phyloP scores from a whole-genome alignment of 192 early-diverging fungal species.

The Entomortierella beljakovae region DNA sequence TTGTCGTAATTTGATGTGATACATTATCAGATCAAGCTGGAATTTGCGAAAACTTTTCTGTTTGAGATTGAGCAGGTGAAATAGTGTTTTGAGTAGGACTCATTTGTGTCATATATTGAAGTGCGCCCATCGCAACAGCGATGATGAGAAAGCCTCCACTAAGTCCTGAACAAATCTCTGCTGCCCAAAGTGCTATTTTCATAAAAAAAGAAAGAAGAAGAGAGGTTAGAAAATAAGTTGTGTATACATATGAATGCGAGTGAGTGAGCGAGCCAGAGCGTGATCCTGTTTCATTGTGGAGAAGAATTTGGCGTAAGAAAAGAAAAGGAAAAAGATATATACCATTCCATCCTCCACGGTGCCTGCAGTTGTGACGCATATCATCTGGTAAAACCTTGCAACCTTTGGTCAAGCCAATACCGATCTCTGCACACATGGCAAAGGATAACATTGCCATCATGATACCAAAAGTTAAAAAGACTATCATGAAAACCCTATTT shows the following conservation, averaged over 20 bases:
- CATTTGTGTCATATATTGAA: slow-evolving; percentile 9
- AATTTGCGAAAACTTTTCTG: neutral
- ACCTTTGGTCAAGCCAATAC: slow-evolving; percentile 36
- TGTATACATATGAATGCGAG: neutral
- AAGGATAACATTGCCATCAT: slow-evolving; percentile 22
- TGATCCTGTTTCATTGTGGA: no score
- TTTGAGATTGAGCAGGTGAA: neutral
- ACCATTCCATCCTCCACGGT: slow-evolving; percentile 13
- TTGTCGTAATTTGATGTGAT: no score
- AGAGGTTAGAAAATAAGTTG: neutral
- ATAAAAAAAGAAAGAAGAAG: neutral
- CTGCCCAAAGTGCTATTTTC: slow-evolving; percentile 25
- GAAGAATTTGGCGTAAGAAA: neutral
- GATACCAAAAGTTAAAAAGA: neutral
- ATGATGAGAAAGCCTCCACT: slow-evolving; percentile 25
- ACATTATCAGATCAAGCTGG: no score
- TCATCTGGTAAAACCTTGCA: slow-evolving; percentile 16
- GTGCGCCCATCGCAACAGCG: slow-evolving; percentile 7
- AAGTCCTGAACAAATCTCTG: slow-evolving; percentile 29
- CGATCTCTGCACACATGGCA: slow-evolving; percentile 40
- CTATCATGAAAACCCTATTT: neutral
- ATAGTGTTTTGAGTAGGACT: neutral
- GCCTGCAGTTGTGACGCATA: neutral
- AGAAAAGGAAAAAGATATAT: neutral
- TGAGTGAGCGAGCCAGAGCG: slow-evolving; percentile 5